Conservation (phyloP, 176 grass and related monocot species). For the Pontederia paniculata region DNA sequence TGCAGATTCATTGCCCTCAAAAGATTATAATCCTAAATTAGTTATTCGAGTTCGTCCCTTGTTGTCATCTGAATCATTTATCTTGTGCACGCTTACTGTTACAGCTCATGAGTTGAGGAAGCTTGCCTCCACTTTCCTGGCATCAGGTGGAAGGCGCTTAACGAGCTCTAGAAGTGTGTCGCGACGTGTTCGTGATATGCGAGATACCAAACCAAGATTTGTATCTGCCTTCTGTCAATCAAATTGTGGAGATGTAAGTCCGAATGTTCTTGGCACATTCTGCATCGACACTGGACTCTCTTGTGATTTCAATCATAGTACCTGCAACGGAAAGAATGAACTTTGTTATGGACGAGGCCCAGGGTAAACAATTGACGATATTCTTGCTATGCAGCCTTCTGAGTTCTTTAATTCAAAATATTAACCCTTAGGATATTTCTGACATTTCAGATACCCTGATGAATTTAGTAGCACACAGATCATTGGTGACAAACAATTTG, state of each 20-base stretch:
- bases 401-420: background rate
- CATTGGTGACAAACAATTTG: slow-evolving; percentile 78
- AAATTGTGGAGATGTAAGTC: slow-evolving; percentile 98
- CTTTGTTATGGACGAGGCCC: slow-evolving; percentile 93
- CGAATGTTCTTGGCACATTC: slow-evolving; percentile 86
- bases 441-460: slow-evolving; percentile 65
- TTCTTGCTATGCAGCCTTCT: background rate
- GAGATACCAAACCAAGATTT: slow-evolving; percentile 48
- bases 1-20: no score
- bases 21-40: no score
- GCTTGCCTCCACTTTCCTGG: slow-evolving; percentile 66
- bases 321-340: slow-evolving; percentile 95
- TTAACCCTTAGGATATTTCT: slow-evolving; percentile 16
- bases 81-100: slow-evolving; percentile 21
- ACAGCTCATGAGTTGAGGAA: slow-evolving; percentile 69
- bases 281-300: slow-evolving; percentile 85
- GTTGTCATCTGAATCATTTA: background rate
- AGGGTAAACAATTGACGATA: slow-evolving; percentile 56
- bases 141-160: slow-evolving; percentile 68
- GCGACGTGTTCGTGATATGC: slow-evolving; percentile 47
- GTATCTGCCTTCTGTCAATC: slow-evolving; percentile 97
- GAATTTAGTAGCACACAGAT: slow-evolving; percentile 94
- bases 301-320: slow-evolving; percentile 96
- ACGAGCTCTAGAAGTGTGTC: slow-evolving; percentile 37
- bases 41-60: background rate